Base-by-base conservation (phyloP, 257 asterid genomes). In the Osmanthus fragrans region DNA sequence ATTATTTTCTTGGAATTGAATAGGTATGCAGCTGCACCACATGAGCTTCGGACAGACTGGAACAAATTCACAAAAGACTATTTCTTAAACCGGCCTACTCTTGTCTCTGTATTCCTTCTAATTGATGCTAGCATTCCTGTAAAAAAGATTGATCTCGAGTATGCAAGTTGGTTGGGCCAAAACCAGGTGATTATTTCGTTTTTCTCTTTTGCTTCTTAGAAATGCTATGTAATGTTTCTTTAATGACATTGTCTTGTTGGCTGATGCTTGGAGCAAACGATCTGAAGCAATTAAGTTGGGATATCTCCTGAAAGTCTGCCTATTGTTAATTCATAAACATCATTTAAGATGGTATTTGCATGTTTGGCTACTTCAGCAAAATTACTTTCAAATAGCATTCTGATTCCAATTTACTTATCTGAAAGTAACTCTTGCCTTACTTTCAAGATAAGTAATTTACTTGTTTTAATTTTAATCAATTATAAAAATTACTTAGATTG, bases 71-170 rank as follows among this genome's bases (percentile, higher is more conserved):
- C 98, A 19, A 92, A 92, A 87, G 96, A 96, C 80, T 96, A 96
- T 85, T 96, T 96, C 86, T 83, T 96, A 77, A 90, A 89, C 84
- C 89, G 96, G 67, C 89, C 97, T n/a, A 89, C 85, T 71, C 96
- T 96, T n/a, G 98, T 96, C 84, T 93, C 98, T 0, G 99, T 96
- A 5, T 96, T 96, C 89, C 99, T 93, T 82, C 91, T 96, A 76
- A 90, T 93, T 42, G 99, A 96, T 83, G 99, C 97, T 73, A 93
- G 97, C 85, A 96, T 96, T 76, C 98, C 99, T 34, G 90, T 91
- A 0, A 96, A 93, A 84, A 81, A 76, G 81, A 92, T 96, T 73
- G 99, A 96, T 84, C 97, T 96, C 8, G 93, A 92, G 56, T 93
- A 96, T 73, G 98, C 99, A 21, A 91, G 98, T 77, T 96, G 98